phyloP scores from a whole-genome alignment of 176 grass and related monocot genomes.

The Avena sativa region DNA sequence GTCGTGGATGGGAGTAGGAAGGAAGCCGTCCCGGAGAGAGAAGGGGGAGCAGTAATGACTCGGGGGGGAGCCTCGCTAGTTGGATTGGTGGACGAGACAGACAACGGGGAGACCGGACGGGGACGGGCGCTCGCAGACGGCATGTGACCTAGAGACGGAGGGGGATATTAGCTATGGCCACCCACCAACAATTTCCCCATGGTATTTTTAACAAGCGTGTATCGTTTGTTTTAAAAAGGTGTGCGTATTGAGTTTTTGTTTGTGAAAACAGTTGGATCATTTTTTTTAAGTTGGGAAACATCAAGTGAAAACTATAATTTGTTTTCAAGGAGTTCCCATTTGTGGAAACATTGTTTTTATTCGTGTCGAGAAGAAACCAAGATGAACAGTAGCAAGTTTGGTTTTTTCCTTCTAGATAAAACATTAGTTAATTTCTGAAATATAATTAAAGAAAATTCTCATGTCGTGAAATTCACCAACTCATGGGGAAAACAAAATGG shows the following conservation, averaged over 20 bases:
- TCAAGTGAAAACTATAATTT: neutral
- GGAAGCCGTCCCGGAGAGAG: neutral
- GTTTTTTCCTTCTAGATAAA: neutral
- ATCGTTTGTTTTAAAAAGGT: no score
- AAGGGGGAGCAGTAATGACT: neutral
- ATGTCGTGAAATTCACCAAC: neutral
- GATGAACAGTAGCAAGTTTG: neutral
- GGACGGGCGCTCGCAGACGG: neutral
- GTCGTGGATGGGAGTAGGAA: slow-evolving; percentile 8
- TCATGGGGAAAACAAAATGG: neutral
- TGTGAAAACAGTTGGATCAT: neutral
- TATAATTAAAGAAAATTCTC: neutral
- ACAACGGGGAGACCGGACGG: neutral
- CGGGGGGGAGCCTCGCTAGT: neutral
- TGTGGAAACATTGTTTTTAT: neutral
- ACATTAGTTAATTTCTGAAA: neutral
- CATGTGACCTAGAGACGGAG: slow-evolving; percentile 10
- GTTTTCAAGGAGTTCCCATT: neutral
- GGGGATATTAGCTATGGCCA: neutral
- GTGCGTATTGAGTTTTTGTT: neutral
- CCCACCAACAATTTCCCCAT: neutral
- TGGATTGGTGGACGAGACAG: neutral
- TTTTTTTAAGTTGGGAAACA: neutral
- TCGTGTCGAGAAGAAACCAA: neutral
- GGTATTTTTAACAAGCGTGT: neutral